A percentile compares a stretch with the other conserved stretches of the same genome.
Conservation (phyloP, 192 early-diverging fungal genomes). For the Gigaspora rosea region DNA sequence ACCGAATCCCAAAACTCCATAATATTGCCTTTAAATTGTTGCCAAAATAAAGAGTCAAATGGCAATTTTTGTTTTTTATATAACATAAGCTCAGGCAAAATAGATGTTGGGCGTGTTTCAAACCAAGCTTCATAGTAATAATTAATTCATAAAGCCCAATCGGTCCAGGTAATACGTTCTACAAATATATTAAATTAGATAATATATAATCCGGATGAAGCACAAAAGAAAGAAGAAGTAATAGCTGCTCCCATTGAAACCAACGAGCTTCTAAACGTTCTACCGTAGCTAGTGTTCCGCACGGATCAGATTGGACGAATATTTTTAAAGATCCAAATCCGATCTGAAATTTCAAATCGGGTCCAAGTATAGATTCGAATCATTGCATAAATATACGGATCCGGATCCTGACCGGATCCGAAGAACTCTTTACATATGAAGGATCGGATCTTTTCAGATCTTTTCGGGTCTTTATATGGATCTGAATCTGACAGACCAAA, state of each 20-base stretch:
- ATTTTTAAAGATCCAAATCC: no score
- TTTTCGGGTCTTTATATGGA: no score
- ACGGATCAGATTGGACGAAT: no score
- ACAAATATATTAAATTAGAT: neutral
- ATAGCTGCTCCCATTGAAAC: neutral
- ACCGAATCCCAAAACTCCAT: neutral
- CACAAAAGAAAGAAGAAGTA: neutral
- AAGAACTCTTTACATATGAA: no score
- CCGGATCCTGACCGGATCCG: no score
- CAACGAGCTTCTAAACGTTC: neutral
- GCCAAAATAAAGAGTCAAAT: neutral
- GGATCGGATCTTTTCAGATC: no score
- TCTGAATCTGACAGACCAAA: no score
- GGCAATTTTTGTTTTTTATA: slow-evolving; percentile 14
- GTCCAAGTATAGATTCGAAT: no score
- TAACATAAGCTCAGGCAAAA: slow-evolving; percentile 9
- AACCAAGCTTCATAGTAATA: slow-evolving; percentile 22
- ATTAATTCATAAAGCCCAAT: slow-evolving; percentile 5
- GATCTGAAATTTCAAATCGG: no score
- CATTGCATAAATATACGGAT: no score
- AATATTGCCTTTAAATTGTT: slow-evolving; percentile 5
- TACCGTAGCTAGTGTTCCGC: no score
- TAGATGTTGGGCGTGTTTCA: slow-evolving; percentile 2
- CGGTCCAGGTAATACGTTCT: neutral
- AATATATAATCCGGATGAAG: neutral